A percentile compares a stretch with the other conserved stretches of the same genome.
These are phyloP conservation scores for Trichoderma erinaceum DNA, from an alignment of 495 filamentous ascomycete species.

Conservation along the genomic window DNA sequence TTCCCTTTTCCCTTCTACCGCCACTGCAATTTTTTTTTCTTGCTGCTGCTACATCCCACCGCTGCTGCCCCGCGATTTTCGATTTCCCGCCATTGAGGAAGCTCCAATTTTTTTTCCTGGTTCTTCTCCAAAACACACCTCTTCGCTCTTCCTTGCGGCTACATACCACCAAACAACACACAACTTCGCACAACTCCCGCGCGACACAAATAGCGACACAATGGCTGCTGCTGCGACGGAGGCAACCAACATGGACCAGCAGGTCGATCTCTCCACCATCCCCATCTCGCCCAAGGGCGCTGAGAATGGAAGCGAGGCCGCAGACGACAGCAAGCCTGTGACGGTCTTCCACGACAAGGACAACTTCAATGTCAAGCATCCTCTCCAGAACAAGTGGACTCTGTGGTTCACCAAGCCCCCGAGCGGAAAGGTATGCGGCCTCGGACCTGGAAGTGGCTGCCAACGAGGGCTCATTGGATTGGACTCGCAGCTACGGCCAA, in stretches of 20 bases:
- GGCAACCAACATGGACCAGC: conserved; percentile 24
- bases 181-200: neutral
- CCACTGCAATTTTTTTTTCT: neutral
- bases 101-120: neutral
- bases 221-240: conserved; percentile 16
- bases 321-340: conserved; percentile 50
- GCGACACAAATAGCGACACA: conserved; percentile 1
- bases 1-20: neutral
- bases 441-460: too few species aligned
- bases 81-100: neutral
- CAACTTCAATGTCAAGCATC: conserved; percentile 99
- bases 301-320: conserved; percentile 29
- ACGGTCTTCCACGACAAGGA: conserved; percentile 96
- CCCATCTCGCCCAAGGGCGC: conserved; percentile 64
- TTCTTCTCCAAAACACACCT: conserved; percentile 3
- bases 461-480: too few species aligned
- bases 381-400: conserved; percentile 92
- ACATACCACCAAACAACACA: neutral
- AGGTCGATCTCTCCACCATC: conserved; percentile 57
- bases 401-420: conserved; percentile 99
- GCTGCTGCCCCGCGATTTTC: conserved; percentile 12
- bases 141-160: neutral
- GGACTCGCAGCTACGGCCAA: too few species aligned
- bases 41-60: neutral
- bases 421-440: conserved; percentile 70